phyloP scores from a whole-genome alignment of 768 basidiomycete genomes.

The Mycena sanguinolenta region DNA sequence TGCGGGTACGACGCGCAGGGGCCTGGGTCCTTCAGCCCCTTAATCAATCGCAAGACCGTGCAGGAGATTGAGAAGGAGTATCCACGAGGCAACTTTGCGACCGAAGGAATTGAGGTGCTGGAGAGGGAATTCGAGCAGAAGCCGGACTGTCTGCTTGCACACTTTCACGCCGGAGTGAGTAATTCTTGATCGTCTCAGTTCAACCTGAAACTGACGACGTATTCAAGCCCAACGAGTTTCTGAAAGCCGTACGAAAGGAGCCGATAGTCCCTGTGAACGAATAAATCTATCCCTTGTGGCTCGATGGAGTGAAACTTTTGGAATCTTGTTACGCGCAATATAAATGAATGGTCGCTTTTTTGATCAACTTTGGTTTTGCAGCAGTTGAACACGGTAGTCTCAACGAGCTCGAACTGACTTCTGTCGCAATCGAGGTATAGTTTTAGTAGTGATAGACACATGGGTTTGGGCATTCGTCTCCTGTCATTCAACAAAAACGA shows the following conservation, averaged over 20 bases:
- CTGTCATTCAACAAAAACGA: too few relatives aligned
- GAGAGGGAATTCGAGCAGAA: conserved; percentile 29
- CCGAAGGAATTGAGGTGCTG: conserved; percentile 23
- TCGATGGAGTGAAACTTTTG: too few relatives aligned
- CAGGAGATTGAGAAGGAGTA: conserved; percentile 1
- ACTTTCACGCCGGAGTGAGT: conserved; percentile 27
- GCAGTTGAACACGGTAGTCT: too few relatives aligned
- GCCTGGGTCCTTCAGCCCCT: neutral
- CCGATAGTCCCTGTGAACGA: conserved; percentile 17
- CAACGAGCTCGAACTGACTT: too few relatives aligned
- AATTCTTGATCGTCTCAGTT: neutral
- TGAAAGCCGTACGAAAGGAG: conserved; percentile 1
- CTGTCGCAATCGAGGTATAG: too few relatives aligned
- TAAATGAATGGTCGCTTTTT: too few relatives aligned
- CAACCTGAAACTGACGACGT: neutral
- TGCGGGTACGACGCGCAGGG: neutral
- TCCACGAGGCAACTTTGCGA: conserved; percentile 9
- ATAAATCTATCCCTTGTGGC: neutral
- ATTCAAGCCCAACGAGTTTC: conserved; percentile 3
- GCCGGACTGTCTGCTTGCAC: conserved; percentile 35
- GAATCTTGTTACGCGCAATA: too few relatives aligned
- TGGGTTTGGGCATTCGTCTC: too few relatives aligned
- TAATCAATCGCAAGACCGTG: neutral
- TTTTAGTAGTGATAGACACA: too few relatives aligned
- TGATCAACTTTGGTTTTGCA: too few relatives aligned